A percentile compares a stretch with the other conserved stretches of the same genome.
Conservation (phyloP, 169 alveolate species). For the Plasmodium fragile region DNA sequence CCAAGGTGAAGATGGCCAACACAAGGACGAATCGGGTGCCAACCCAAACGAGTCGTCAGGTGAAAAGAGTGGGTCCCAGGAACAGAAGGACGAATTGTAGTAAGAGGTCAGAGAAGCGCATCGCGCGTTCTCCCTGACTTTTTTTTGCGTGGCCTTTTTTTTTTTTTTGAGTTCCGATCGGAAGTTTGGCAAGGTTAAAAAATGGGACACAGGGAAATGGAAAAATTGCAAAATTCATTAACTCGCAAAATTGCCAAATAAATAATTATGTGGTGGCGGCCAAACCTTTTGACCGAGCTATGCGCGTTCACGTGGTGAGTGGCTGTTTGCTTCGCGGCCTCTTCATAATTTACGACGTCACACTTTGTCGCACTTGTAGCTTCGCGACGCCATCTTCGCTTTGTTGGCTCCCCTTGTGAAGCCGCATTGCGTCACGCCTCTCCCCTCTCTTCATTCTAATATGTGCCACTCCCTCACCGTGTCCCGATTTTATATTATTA, state of each 20-base stretch:
- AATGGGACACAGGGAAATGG: neutral
- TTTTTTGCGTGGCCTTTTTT: neutral
- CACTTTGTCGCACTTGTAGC: neutral
- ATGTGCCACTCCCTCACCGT: neutral
- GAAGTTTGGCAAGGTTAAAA: neutral
- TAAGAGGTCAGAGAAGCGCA: neutral
- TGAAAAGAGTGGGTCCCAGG: conserved; percentile 8
- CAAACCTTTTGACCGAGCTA: neutral
- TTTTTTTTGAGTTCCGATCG: neutral
- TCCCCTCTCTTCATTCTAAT: neutral
- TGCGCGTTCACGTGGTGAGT: neutral
- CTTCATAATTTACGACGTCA: neutral
- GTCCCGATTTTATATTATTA: neutral
- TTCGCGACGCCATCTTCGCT: neutral
- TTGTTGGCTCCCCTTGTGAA: neutral
- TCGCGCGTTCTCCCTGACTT: neutral
- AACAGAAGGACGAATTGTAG: conserved; percentile 50
- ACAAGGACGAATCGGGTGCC: neutral
- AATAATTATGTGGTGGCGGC: neutral
- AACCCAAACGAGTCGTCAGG: neutral
- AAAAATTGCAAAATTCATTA: neutral
- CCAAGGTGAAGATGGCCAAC: neutral
- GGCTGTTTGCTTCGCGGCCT: neutral
- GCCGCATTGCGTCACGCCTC: neutral
- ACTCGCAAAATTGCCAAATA: neutral